A percentile compares a stretch with the other conserved stretches of the same genome.
phyloP scores from a whole-genome alignment of 2,329 filamentous ascomycete species.

The Colletotrichum coccodes region DNA sequence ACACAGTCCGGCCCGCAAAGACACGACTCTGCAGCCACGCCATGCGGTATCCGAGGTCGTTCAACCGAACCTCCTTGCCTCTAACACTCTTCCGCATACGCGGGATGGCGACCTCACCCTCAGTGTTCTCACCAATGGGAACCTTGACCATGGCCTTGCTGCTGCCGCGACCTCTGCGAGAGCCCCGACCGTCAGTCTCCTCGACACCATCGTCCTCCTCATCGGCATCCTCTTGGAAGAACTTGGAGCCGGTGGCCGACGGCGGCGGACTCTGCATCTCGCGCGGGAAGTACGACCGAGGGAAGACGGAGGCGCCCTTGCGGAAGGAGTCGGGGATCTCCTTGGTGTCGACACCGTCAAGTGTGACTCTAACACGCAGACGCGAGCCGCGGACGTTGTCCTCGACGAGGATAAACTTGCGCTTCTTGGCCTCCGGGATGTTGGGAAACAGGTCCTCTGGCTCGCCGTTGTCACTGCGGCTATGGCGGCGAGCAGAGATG shows the following conservation, averaged over 20 bases:
- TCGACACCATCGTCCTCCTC: constrained; percentile 67
- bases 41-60: constrained; percentile 94
- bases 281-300: constrained; percentile 89
- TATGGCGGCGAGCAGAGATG: constrained; percentile 48
- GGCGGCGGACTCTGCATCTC: constrained; percentile 91
- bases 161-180: constrained; percentile 45
- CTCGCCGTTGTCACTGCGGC: constrained; percentile 63
- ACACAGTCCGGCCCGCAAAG: constrained; percentile 86
- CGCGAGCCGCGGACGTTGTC: constrained; percentile 84
- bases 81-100: constrained; percentile 76
- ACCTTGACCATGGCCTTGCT: constrained; percentile 66
- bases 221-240: constrained; percentile 75
- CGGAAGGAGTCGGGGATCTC: constrained; percentile 97
- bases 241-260: constrained; percentile 77
- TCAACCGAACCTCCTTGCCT: constrained; percentile 87
- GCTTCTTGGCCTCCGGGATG: constrained; percentile 87
- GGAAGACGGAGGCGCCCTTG: constrained; percentile 88
- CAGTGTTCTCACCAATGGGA: constrained; percentile 74
- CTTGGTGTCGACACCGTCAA: constrained; percentile 93
- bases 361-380: constrained; percentile 88
- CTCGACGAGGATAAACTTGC: constrained; percentile 97
- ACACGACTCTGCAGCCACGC: constrained; percentile 95
- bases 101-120: constrained; percentile 80
- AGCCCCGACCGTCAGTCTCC: constrained; percentile 58
- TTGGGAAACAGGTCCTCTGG: constrained; percentile 84